These are phyloP conservation scores for Tetrapisispora phaffii DNA, from an alignment of 805 yeast species.

Conservation along the genomic window DNA sequence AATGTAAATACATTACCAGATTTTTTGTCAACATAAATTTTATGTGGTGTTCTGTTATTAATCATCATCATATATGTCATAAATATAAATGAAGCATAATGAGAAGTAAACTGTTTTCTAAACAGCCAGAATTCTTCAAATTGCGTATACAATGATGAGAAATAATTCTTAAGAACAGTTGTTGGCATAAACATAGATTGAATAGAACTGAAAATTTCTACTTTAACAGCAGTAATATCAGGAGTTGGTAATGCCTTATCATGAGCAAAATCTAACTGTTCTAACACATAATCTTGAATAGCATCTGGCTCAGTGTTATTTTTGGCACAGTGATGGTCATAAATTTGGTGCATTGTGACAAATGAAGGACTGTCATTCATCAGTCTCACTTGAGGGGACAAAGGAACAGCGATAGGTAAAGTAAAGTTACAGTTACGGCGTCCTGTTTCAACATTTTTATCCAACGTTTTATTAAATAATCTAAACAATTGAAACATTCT, in stretches of 20 bases:
- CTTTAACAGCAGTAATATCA: slow-evolving; percentile 76
- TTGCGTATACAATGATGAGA: slow-evolving; percentile 54
- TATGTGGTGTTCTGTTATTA: slow-evolving; percentile 86
- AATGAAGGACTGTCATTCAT: slow-evolving; percentile 73
- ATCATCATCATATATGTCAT: slow-evolving; percentile 92
- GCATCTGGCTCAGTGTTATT: slow-evolving; percentile 73
- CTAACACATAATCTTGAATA: slow-evolving; percentile 77
- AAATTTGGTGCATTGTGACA: slow-evolving; percentile 67
- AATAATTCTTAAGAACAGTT: slow-evolving; percentile 71
- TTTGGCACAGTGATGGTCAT: slow-evolving; percentile 75
- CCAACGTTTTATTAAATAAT: slow-evolving; percentile 70
- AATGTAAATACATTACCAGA: slow-evolving; percentile 90
- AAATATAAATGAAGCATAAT: slow-evolving; percentile 86
- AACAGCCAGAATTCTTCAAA: slow-evolving; percentile 96
- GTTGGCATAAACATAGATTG: slow-evolving; percentile 82
- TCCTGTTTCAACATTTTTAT: slow-evolving; percentile 78
- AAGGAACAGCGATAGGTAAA: slow-evolving; percentile 83
- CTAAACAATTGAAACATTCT: slow-evolving; percentile 86
- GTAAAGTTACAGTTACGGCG: slow-evolving; percentile 78
- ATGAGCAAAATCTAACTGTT: slow-evolving; percentile 81
- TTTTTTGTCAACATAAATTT: slow-evolving; percentile 68
- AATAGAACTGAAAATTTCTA: slow-evolving; percentile 84
- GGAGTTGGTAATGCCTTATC: slow-evolving; percentile 93
- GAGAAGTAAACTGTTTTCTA: slow-evolving; percentile 89
- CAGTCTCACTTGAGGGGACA: slow-evolving; percentile 88